Evolutionary conservation across 192 early-diverging fungal species (phyloP).

Genomic region (Gonapodya sp.): DNA sequence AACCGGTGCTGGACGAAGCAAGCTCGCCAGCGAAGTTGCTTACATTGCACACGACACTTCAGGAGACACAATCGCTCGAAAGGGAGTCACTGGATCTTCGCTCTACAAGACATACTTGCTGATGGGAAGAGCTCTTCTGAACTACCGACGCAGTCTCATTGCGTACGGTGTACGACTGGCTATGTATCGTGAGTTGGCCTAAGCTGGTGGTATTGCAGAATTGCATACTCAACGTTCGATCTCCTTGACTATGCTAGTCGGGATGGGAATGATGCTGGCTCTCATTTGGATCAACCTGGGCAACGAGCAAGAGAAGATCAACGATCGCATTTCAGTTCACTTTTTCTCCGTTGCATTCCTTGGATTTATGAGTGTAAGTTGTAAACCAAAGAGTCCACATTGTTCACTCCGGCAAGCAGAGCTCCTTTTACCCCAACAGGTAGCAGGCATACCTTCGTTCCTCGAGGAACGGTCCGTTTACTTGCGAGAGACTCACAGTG

Average conservation of each 20-base stretch:
- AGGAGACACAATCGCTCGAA: not conserved
- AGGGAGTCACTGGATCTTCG: not conserved
- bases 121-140: not conserved
- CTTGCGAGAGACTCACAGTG: slow-evolving; percentile 36
- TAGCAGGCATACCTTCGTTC: slow-evolving; percentile 32
- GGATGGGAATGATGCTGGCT: not conserved
- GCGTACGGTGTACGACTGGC: slow-evolving; percentile 27
- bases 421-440: too few relatives aligned
- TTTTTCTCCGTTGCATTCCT: slow-evolving; percentile 28
- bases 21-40: not conserved
- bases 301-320: slow-evolving; percentile 18
- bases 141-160: slow-evolving; percentile 16
- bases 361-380: slow-evolving; percentile 26
- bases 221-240: not conserved
- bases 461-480: slow-evolving; percentile 30
- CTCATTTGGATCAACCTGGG: slow-evolving; percentile 17
- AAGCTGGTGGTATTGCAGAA: slow-evolving; percentile 25
- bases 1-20: not conserved
- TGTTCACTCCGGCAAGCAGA: too few relatives aligned
- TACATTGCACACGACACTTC: not conserved
- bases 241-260: not conserved
- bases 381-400: too few relatives aligned
- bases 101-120: not conserved
- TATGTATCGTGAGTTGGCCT: slow-evolving; percentile 28
- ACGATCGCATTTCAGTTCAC: slow-evolving; percentile 22